A percentile compares a stretch with the other conserved stretches of the same genome.
Evolutionary conservation across 345 rosid species (phyloP).

Genomic region (Xanthoceras sorbifolium): DNA sequence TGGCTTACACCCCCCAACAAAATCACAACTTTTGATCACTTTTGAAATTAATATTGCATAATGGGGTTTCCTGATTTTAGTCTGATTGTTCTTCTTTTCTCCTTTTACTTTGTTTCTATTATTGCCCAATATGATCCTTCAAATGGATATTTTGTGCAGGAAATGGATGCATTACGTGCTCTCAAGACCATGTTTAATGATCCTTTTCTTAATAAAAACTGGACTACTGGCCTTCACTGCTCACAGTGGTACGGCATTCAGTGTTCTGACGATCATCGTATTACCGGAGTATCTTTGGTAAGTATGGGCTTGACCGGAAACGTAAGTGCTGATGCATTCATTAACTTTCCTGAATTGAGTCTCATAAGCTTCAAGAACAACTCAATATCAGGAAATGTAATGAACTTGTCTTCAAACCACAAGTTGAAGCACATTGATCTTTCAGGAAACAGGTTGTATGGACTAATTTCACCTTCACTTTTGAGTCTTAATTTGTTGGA

Average conservation of each 20-base stretch:
- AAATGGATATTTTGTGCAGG: slow-evolving; percentile 18
- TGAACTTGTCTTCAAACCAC: slow-evolving; percentile 45
- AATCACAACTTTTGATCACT: not conserved
- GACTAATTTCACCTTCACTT: slow-evolving; percentile 34
- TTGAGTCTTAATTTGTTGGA: slow-evolving; percentile 25
- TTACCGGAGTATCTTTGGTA: slow-evolving; percentile 37
- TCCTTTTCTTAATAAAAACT: slow-evolving; percentile 41
- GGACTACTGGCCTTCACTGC: slow-evolving; percentile 49
- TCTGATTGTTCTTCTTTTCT: slow-evolving; percentile 7
- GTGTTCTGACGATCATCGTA: slow-evolving; percentile 32
- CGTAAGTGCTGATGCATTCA: slow-evolving; percentile 25
- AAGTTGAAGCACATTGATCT: slow-evolving; percentile 40
- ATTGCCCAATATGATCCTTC: slow-evolving; percentile 2
- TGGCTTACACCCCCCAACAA: not conserved
- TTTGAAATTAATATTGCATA: not conserved
- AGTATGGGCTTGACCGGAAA: slow-evolving; percentile 35
- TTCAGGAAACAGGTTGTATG: slow-evolving; percentile 41
- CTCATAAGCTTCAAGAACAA: slow-evolving; percentile 46
- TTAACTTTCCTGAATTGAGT: slow-evolving; percentile 34
- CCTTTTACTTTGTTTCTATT: not conserved
- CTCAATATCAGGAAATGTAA: slow-evolving; percentile 35
- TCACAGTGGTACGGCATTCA: slow-evolving; percentile 45
- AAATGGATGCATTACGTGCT: slow-evolving; percentile 37
- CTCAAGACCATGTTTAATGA: slow-evolving; percentile 40
- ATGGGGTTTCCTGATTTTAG: slow-evolving; percentile 24